A percentile compares a stretch with the other conserved stretches of the same genome.
phyloP scores from a whole-genome alignment of 2,329 filamentous ascomycete genomes.

The Cadophora malorum region DNA sequence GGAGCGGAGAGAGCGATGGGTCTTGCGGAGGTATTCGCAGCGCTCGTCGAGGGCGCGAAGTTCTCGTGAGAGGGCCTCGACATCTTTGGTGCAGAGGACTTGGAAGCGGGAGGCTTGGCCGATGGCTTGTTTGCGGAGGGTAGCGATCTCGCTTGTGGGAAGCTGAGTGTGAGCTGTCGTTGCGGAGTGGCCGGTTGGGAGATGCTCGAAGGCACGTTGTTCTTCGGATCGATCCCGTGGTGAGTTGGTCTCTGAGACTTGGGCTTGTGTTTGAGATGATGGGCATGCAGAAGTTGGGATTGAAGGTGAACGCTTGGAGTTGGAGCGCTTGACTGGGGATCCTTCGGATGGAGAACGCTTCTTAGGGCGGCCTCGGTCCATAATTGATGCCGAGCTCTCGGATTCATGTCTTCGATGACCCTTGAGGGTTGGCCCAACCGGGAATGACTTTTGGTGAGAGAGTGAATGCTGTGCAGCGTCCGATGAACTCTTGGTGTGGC shows the following conservation, averaged over 20 bases:
- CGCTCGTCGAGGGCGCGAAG: conserved; percentile 78
- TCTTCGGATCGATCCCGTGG: conserved; percentile 48
- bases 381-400: conserved; percentile 61
- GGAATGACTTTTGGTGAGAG: conserved; percentile 27
- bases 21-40: conserved; percentile 78
- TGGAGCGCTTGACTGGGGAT: conserved; percentile 47
- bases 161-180: conserved; percentile 59
- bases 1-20: conserved; percentile 75
- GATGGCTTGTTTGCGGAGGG: conserved; percentile 65
- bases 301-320: conserved; percentile 21
- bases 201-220: conserved; percentile 62
- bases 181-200: conserved; percentile 64
- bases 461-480: conserved; percentile 28
- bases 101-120: conserved; percentile 69
- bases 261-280: background rate
- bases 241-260: background rate
- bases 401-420: conserved; percentile 61
- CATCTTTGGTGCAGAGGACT: conserved; percentile 66
- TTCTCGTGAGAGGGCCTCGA: conserved; percentile 72
- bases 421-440: conserved; percentile 18
- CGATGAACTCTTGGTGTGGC: conserved; percentile 25
- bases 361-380: conserved; percentile 66
- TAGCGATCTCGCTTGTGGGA: conserved; percentile 54
- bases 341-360: conserved; percentile 54
- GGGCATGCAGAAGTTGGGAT: conserved; percentile 9